A percentile compares a stretch with the other conserved stretches of the same genome.
These are phyloP conservation scores for Hippophae rhamnoides DNA, from an alignment of 306 rosid species.

Conservation along the genomic window DNA sequence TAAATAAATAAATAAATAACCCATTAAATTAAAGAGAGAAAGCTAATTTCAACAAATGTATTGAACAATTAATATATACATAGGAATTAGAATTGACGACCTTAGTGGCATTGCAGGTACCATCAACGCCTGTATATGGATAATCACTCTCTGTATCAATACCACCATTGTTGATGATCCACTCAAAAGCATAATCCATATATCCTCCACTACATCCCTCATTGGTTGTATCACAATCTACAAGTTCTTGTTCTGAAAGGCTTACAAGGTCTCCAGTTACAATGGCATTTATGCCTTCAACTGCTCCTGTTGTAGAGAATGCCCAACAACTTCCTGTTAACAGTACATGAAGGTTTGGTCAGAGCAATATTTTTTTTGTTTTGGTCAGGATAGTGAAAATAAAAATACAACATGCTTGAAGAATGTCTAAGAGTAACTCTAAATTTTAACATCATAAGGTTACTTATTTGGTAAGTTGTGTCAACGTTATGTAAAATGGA, in stretches of 20 bases:
- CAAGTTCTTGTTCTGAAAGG: constrained; percentile 74
- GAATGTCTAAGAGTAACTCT: too few species aligned
- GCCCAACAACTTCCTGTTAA: constrained; percentile 82
- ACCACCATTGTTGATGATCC: constrained; percentile 67
- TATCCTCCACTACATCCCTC: constrained; percentile 65
- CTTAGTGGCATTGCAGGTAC: constrained; percentile 49
- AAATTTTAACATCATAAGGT: too few species aligned
- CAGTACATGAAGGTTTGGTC: neutral
- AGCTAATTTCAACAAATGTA: neutral
- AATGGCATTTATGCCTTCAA: constrained; percentile 69
- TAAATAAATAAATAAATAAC: neutral
- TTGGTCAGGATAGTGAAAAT: neutral
- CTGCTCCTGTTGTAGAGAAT: constrained; percentile 63
- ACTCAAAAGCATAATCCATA: constrained; percentile 82
- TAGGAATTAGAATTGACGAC: constrained; percentile 16
- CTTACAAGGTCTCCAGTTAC: constrained; percentile 51
- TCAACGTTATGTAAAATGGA: too few species aligned
- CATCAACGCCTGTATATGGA: constrained; percentile 43
- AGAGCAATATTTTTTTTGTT: too few species aligned
- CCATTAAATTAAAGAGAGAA: neutral
- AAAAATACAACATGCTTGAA: neutral
- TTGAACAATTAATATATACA: neutral
- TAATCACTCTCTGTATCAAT: constrained; percentile 56
- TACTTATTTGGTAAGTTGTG: too few species aligned
- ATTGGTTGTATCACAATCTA: constrained; percentile 58